phyloP scores from a whole-genome alignment of 2,329 filamentous ascomycete genomes.

The Pseudopithomyces chartarum region DNA sequence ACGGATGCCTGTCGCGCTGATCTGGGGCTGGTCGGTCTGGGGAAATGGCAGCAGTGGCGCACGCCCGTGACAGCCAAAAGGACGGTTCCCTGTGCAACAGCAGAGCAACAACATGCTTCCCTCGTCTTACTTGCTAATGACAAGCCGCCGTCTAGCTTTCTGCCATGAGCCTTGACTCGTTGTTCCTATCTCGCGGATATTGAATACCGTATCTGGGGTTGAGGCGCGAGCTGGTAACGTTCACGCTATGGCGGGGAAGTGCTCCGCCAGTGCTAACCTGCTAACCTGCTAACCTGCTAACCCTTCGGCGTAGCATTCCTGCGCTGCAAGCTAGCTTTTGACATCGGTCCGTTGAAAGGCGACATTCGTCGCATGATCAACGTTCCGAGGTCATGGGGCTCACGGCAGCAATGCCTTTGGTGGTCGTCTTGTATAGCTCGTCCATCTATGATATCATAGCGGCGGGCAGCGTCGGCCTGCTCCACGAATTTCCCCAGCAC shows the following conservation, averaged over 20 bases:
- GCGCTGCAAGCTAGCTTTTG: neutral
- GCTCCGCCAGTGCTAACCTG: neutral
- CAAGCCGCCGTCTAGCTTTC: neutral
- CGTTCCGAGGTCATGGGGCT: neutral
- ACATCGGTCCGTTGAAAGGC: neutral
- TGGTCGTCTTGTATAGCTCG: neutral
- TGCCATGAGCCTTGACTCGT: neutral
- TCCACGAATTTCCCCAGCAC: neutral
- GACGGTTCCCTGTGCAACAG: neutral
- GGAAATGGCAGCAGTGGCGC: constrained; percentile 1
- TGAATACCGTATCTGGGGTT: neutral
- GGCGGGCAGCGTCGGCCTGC: neutral
- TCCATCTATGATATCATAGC: neutral
- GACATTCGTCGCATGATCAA: neutral
- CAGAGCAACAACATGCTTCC: neutral
- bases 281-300: too few species aligned
- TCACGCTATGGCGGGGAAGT: constrained; percentile 4
- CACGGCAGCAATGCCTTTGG: neutral
- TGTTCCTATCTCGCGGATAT: neutral
- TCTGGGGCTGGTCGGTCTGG: constrained; percentile 4
- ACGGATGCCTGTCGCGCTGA: constrained; percentile 4
- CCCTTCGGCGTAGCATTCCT: neutral
- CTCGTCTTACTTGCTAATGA: neutral
- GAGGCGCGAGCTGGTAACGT: neutral
- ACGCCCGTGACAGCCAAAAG: neutral